phyloP scores from a whole-genome alignment of 192 early-diverging fungal species.

The Chytriomyces hyalinus region DNA sequence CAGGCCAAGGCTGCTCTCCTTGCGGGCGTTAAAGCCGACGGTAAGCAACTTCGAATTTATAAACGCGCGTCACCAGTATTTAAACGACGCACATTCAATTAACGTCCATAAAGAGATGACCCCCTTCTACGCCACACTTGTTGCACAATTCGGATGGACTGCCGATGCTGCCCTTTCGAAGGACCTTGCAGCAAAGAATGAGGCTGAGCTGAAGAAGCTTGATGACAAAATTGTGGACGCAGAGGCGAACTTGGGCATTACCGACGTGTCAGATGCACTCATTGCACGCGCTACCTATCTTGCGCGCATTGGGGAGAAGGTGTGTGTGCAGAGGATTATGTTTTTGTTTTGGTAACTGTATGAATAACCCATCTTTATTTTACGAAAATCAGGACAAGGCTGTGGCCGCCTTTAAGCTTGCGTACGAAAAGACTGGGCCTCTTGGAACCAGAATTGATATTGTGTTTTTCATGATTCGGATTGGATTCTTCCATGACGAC shows the following conservation, averaged over 20 bases:
- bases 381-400: slow-evolving; percentile 75
- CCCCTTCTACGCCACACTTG: slow-evolving; percentile 74
- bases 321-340: slow-evolving; percentile 34
- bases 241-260: slow-evolving; percentile 91
- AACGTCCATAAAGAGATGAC: slow-evolving; percentile 72
- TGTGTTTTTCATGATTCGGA: slow-evolving; percentile 87
- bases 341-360: not conserved
- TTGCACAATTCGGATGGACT: slow-evolving; percentile 67
- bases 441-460: slow-evolving; percentile 94
- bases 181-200: slow-evolving; percentile 71
- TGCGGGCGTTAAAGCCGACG: slow-evolving; percentile 78
- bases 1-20: slow-evolving; percentile 74
- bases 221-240: slow-evolving; percentile 89
- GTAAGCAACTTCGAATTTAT: slow-evolving; percentile 50
- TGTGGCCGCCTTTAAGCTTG: slow-evolving; percentile 77
- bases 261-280: slow-evolving; percentile 83
- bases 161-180: slow-evolving; percentile 59
- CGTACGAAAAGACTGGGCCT: slow-evolving; percentile 87
- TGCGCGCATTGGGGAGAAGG: slow-evolving; percentile 93
- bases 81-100: not conserved
- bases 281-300: slow-evolving; percentile 89
- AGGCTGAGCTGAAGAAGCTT: slow-evolving; percentile 74
- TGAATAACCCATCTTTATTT: not conserved
- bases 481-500: slow-evolving; percentile 93
- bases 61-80: slow-evolving; percentile 37